Evolutionary conservation across 179 eudicot species (phyloP).

Genomic region (Pouteria campechiana): DNA sequence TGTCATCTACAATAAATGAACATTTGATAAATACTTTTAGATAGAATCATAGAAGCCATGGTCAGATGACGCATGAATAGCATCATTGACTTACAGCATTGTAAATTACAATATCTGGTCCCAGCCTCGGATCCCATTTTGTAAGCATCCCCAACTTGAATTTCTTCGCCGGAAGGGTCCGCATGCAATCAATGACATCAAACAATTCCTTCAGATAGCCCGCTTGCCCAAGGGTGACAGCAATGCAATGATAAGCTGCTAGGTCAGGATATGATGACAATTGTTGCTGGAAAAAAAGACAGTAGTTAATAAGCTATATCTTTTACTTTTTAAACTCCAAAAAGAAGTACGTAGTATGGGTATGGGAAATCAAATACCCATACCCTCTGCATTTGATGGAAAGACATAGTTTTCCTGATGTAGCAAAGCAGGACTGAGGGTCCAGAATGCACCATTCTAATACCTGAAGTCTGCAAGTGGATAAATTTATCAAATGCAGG

Average conservation of each 20-base stretch:
- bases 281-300: conserved; percentile 35
- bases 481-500: too few species aligned
- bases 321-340: too few species aligned
- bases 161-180: conserved; percentile 58
- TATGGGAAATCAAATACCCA: too few species aligned
- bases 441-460: too few species aligned
- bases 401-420: too few species aligned
- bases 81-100: conserved; percentile 68
- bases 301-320: not conserved
- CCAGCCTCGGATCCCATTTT: conserved; percentile 77
- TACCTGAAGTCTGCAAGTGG: too few species aligned
- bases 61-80: not conserved
- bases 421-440: too few species aligned
- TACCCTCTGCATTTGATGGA: too few species aligned
- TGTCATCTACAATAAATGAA: too few species aligned
- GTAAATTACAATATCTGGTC: conserved; percentile 71
- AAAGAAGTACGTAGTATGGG: too few species aligned
- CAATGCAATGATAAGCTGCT: conserved; percentile 73
- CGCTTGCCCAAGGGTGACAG: conserved; percentile 96
- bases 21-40: not conserved
- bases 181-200: conserved; percentile 85
- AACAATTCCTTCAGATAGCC: conserved; percentile 88
- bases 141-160: conserved; percentile 33
- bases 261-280: conserved; percentile 74
- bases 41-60: not conserved